Evolutionary conservation across 352 stramenopile species (phyloP), one percentile per base, ranked within the genome.

Genomic region (Globisporangium recalcitrans): DNA sequence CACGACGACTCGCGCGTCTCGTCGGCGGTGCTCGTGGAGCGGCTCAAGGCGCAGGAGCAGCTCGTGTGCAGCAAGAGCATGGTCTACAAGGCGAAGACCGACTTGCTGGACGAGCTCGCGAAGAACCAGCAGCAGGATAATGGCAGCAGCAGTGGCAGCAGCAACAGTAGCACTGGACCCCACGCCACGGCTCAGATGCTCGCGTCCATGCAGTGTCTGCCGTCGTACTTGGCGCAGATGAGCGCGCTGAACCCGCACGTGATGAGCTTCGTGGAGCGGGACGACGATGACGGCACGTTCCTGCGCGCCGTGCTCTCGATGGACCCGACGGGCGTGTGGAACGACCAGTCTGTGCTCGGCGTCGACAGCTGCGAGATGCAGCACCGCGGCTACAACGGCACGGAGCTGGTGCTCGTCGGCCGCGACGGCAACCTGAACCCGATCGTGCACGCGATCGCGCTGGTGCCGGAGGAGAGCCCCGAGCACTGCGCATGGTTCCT

Each of bases 1-100:
- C 65, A 79, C n/a, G 51, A 58, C 14, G 70, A 86, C 65, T 53
- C 68, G 4, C 66, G 71, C 49, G 69, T 80, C 26, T 84, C 75
- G 19, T 81, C 73, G 9, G 63, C 69, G 4, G 58, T 68, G 38
- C 62, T 82, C 29, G 67, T 80, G 11, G 71, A 72, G 57, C 75
- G 73, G 40, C 60, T 85, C 4, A 64, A 71, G 51, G 49, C 51
- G 11, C 27, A 67, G 13, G 64, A 61, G 56, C n/a, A 70, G 9
- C 62, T 78, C 21, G 66, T 72, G 24, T 82, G 75, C 58, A 82
- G 64, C 58, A 82, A 82, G 62, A 82, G 73, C 54, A 78, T 85
- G 67, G 75, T 78, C 11, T 84, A 84, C 63, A 84, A 85, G 54
- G 73, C 71, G 21, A 85, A 85, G 49, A 80, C 63, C 13, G 75